These are phyloP conservation scores for Tetrapisispora phaffii DNA, from an alignment of 805 yeast genomes.

Conservation along the genomic window DNA sequence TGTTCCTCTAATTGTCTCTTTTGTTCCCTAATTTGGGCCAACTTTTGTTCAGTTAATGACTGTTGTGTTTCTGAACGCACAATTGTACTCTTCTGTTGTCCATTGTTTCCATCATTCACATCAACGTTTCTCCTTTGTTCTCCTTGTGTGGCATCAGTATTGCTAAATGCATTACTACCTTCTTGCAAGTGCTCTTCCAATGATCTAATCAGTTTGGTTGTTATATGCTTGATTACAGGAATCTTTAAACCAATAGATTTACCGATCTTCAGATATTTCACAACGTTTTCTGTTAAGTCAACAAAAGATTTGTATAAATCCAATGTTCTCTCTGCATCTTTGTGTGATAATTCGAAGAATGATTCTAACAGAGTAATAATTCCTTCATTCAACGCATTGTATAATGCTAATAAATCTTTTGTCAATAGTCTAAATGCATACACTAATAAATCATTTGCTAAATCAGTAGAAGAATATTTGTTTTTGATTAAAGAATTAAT, in stretches of 20 bases:
- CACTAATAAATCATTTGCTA: conserved; percentile 72
- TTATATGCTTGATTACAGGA: conserved; percentile 95
- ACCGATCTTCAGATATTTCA: conserved; percentile 78
- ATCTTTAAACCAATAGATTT: conserved; percentile 85
- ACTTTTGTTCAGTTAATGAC: conserved; percentile 26
- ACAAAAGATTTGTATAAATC: conserved; percentile 78
- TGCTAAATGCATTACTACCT: conserved; percentile 4
- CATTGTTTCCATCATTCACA: conserved; percentile 5
- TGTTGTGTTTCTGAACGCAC: conserved; percentile 2
- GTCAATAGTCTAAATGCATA: conserved; percentile 82
- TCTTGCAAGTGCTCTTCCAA: conserved; percentile 78
- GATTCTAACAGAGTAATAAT: conserved; percentile 89
- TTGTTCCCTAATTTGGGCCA: conserved; percentile 28
- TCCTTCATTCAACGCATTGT: conserved; percentile 89
- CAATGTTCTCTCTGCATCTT: conserved; percentile 80
- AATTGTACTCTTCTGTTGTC: conserved; percentile 10
- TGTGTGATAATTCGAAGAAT: conserved; percentile 82
- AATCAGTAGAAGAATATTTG: conserved; percentile 66
- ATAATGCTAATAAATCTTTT: conserved; percentile 77
- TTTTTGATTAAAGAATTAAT: conserved; percentile 67
- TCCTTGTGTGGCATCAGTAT: background rate
- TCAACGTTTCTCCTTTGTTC: background rate
- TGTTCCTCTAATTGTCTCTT: conserved; percentile 26
- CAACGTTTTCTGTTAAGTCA: conserved; percentile 76
- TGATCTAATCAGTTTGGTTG: conserved; percentile 79